phyloP scores from a whole-genome alignment of 2,329 filamentous ascomycete species.

The Phaeosphaeria sp. region DNA sequence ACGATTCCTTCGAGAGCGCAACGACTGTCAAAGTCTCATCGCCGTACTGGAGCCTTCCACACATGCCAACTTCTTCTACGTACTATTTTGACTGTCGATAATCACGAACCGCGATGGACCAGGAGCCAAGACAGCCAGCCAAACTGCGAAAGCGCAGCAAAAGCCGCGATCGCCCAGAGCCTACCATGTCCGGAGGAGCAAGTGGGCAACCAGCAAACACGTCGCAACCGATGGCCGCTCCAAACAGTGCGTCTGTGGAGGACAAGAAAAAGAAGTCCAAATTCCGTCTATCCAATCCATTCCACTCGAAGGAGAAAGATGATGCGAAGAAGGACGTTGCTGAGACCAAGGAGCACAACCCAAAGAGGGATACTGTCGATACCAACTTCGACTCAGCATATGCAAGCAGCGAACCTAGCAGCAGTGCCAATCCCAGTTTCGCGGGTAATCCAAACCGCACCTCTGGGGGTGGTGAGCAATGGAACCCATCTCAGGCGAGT shows the following conservation, averaged over 20 bases:
- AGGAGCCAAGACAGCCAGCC: conserved; percentile 27
- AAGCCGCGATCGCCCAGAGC: conserved; percentile 38
- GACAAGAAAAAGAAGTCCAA: conserved; percentile 47
- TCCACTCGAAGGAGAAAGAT: conserved; percentile 41
- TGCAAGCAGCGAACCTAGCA: conserved; percentile 41
- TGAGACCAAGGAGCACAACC: conserved; percentile 14
- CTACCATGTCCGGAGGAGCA: conserved; percentile 29
- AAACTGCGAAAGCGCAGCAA: conserved; percentile 42
- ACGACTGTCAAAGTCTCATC: not conserved
- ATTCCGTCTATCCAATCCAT: conserved; percentile 46
- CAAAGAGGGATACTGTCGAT: conserved; percentile 18
- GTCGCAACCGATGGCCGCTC: conserved; percentile 22
- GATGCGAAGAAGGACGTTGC: conserved; percentile 6
- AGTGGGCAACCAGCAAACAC: conserved; percentile 24
- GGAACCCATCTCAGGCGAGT: conserved; percentile 20
- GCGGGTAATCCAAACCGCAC: conserved; percentile 33
- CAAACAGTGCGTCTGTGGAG: conserved; percentile 23
- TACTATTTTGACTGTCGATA: not conserved
- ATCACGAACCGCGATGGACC: conserved; percentile 20
- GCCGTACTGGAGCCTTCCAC: not conserved
- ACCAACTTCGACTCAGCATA: conserved; percentile 42
- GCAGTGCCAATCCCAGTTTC: conserved; percentile 42
- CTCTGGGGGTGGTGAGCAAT: conserved; percentile 39
- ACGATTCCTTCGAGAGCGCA: not conserved
- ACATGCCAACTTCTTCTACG: not conserved